These are phyloP conservation scores for Boletales sp. DNA, from an alignment of 768 basidiomycete species.

Conservation along the genomic window DNA sequence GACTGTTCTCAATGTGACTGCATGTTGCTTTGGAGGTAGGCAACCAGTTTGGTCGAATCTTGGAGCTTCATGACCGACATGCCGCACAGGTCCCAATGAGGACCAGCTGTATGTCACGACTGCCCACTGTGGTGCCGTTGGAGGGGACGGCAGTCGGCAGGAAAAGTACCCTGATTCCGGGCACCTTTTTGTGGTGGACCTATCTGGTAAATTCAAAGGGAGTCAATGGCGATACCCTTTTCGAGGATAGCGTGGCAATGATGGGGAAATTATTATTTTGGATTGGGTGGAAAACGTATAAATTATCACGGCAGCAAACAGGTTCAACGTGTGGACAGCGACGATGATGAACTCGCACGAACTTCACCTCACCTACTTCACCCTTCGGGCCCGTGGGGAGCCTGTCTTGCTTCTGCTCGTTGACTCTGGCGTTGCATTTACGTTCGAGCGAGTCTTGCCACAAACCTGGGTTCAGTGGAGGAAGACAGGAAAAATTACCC, in stretches of 20 bases:
- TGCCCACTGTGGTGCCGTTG: conserved; percentile 55
- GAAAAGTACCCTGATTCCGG: conserved; percentile 34
- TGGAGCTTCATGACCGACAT: background rate
- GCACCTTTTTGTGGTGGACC: conserved; percentile 31
- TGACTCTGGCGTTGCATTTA: conserved; percentile 22
- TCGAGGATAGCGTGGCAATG: conserved; percentile 9
- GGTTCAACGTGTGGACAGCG: background rate
- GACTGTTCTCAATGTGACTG: conserved; percentile 59
- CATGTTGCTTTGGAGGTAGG: conserved; percentile 59
- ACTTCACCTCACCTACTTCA: conserved; percentile 21
- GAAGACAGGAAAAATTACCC: conserved; percentile 2
- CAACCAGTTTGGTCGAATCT: conserved; percentile 3
- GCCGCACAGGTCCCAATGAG: conserved; percentile 47
- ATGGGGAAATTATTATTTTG: too few relatives aligned
- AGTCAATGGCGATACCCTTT: conserved; percentile 22
- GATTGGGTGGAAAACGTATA: too few relatives aligned
- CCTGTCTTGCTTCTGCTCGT: conserved; percentile 24
- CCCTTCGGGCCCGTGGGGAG: conserved; percentile 23
- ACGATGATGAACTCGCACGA: conserved; percentile 12
- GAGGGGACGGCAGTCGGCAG: conserved; percentile 44
- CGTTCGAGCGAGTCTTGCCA: conserved; percentile 15
- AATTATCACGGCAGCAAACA: too few relatives aligned
- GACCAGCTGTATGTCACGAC: conserved; percentile 58
- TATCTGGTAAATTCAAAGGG: conserved; percentile 26
- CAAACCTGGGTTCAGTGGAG: background rate